A percentile compares a stretch with the other conserved stretches of the same genome.
Conservation (phyloP, 495 filamentous ascomycete species). For the Annulohypoxylon bovei region DNA sequence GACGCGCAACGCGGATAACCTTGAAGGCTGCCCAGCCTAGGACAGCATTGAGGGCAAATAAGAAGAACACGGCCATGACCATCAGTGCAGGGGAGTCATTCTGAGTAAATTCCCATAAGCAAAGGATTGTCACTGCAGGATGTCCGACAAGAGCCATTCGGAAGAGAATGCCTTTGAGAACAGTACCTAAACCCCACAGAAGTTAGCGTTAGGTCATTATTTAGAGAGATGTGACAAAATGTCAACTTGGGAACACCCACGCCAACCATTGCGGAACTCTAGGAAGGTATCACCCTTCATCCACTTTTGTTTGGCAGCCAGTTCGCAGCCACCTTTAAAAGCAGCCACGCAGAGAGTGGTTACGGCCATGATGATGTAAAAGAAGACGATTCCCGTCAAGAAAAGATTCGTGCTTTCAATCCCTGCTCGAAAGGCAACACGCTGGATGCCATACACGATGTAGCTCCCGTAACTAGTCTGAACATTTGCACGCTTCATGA, state of each 20-base stretch:
- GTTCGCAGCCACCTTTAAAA: constrained; percentile 84
- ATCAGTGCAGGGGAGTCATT: constrained; percentile 88
- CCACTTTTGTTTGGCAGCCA: constrained; percentile 72
- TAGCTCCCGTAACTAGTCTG: constrained; percentile 63
- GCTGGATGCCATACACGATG: constrained; percentile 84
- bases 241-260: constrained; percentile 25
- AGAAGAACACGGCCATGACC: constrained; percentile 87
- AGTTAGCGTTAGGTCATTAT: constrained; percentile 1
- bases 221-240: not conserved
- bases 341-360: constrained; percentile 75
- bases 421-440: constrained; percentile 83
- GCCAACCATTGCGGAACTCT: constrained; percentile 93
- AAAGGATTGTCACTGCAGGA: constrained; percentile 89
- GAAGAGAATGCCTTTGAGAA: constrained; percentile 92
- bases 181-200: constrained; percentile 54
- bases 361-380: constrained; percentile 79
- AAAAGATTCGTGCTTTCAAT: constrained; percentile 97
- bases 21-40: constrained; percentile 89
- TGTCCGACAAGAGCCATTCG: constrained; percentile 91
- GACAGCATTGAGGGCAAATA: constrained; percentile 80
- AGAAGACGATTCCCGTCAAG: constrained; percentile 90
- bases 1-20: constrained; percentile 86
- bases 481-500: constrained; percentile 57
- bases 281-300: constrained; percentile 88
- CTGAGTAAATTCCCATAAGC: constrained; percentile 92